These are phyloP conservation scores for Botrytis porri DNA, from an alignment of 2,329 filamentous ascomycete genomes.

Conservation along the genomic window DNA sequence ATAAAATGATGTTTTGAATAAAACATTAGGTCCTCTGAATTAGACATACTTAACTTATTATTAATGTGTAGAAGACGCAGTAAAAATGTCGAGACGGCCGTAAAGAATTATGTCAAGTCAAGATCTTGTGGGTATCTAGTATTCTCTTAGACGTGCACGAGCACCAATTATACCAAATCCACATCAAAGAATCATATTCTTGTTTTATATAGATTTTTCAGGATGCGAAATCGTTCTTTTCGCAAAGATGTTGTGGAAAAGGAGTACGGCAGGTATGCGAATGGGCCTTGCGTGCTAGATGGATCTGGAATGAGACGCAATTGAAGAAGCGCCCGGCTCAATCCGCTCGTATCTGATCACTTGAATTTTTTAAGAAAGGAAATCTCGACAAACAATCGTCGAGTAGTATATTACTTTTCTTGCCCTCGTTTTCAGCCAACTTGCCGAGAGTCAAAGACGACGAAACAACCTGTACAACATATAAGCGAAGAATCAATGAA, in stretches of 20 bases:
- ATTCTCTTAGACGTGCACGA: neutral
- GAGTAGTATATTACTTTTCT: neutral
- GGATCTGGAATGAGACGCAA: neutral
- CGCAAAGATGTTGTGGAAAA: rapidly evolving
- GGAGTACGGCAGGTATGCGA: neutral
- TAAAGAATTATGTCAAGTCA: neutral
- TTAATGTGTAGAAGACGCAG: rapidly evolving
- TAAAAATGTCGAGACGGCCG: neutral
- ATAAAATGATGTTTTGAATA: rapidly evolving
- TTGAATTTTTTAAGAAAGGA: rapidly evolving
- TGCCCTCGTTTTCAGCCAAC: neutral
- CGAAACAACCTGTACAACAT: neutral
- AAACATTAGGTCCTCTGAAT: rapidly evolving
- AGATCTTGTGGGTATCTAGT: neutral
- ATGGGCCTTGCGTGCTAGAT: too few species aligned
- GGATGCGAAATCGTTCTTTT: neutral
- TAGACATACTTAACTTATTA: rapidly evolving
- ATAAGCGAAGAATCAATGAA: rapidly evolving
- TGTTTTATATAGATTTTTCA: neutral
- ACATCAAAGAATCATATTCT: neutral
- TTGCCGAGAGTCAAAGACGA: neutral
- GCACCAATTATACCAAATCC: neutral
- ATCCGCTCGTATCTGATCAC: neutral
- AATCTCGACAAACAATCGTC: rapidly evolving
- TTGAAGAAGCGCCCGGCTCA: neutral